Conservation (phyloP, 2,329 filamentous ascomycete species). For the Drechslerella coelobrocha region DNA sequence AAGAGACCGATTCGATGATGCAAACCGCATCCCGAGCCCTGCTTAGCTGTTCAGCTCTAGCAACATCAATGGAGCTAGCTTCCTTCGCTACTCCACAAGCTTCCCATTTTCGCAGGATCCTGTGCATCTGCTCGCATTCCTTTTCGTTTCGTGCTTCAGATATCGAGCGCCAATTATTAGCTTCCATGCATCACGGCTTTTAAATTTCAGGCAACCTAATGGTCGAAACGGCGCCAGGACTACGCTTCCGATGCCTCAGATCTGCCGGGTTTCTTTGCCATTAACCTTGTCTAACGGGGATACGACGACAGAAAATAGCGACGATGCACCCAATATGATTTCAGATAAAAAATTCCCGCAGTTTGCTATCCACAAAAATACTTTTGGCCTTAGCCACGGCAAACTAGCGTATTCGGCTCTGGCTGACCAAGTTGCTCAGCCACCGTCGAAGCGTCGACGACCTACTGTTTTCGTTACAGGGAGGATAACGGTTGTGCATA, state of each 20-base stretch:
- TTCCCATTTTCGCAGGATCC: background rate
- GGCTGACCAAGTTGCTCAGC: background rate
- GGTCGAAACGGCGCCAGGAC: conserved; percentile 29
- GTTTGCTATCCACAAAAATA: background rate
- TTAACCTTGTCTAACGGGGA: conserved; percentile 25
- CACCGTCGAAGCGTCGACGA: background rate
- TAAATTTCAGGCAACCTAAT: conserved; percentile 1
- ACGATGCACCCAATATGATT: conserved; percentile 13
- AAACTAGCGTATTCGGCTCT: background rate
- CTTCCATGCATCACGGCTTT: background rate
- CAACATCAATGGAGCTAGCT: conserved; percentile 1
- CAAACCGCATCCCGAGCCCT: background rate
- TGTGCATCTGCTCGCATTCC: background rate
- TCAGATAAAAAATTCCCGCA: conserved; percentile 39
- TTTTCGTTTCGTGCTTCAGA: conserved; percentile 31
- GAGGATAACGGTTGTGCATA: background rate
- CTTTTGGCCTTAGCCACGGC: background rate
- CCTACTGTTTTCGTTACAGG: background rate
- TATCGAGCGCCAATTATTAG: conserved; percentile 9
- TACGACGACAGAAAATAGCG: conserved; percentile 7
- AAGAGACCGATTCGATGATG: conserved; percentile 12
- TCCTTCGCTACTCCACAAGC: conserved; percentile 1
- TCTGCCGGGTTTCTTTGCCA: conserved; percentile 15
- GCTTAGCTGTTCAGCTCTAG: conserved; percentile 13
- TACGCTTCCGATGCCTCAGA: conserved; percentile 45